These are phyloP conservation scores for Waitea zeae DNA, from an alignment of 1,284 basidiomycete genomes.

Conservation along the genomic window DNA sequence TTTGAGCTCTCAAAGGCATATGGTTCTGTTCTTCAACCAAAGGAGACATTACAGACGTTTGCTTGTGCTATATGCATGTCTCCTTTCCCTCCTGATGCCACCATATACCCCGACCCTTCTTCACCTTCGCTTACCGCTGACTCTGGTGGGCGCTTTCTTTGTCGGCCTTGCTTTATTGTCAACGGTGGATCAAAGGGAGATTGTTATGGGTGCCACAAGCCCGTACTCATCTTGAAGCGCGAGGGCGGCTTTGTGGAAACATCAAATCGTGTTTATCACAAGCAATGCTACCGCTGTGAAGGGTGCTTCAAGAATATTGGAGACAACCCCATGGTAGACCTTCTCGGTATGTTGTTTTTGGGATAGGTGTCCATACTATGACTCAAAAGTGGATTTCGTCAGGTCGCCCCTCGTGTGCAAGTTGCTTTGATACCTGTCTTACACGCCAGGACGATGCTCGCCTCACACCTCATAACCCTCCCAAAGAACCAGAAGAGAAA, in stretches of 20 bases:
- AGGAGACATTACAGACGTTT: constrained; percentile 46
- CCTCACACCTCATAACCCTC: too few species aligned
- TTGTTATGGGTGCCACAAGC: constrained; percentile 44
- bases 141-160: constrained; percentile 38
- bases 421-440: constrained; percentile 61
- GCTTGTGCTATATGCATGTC: constrained; percentile 47
- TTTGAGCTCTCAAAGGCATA: constrained; percentile 63
- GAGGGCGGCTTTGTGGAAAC: constrained; percentile 64
- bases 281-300: constrained; percentile 55
- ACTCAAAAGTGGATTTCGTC: too few species aligned
- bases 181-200: constrained; percentile 62
- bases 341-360: too few species aligned
- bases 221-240: constrained; percentile 53
- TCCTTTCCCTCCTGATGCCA: constrained; percentile 59
- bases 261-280: constrained; percentile 57
- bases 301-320: constrained; percentile 58
- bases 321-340: constrained; percentile 57
- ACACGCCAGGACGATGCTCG: constrained; percentile 22
- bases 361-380: too few species aligned
- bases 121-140: too few species aligned
- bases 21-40: constrained; percentile 65
- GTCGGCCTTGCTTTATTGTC: constrained; percentile 46
- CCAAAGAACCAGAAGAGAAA: constrained; percentile 11
- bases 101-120: constrained; percentile 63
- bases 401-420: constrained; percentile 56